Conservation (phyloP, 192 early-diverging fungal species). For the Coemansia sp. region DNA sequence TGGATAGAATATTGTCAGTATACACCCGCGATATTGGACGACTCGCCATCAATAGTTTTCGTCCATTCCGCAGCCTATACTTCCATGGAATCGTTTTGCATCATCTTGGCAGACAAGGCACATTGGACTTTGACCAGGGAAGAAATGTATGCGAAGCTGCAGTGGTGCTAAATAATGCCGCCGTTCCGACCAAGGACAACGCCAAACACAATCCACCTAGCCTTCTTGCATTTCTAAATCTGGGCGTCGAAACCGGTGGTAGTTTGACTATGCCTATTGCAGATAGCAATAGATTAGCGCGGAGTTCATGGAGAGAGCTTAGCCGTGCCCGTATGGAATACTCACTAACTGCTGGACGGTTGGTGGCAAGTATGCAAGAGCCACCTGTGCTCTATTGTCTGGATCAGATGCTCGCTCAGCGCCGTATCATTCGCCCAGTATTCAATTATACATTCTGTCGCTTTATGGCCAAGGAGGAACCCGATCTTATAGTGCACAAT, state of each 20-base stretch:
- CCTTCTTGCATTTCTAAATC: conserved; percentile 27
- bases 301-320: conserved; percentile 7
- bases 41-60: conserved; percentile 31
- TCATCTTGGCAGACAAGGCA: conserved; percentile 18
- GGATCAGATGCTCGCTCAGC: conserved; percentile 6
- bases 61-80: conserved; percentile 40
- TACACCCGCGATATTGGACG: conserved; percentile 29
- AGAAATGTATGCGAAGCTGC: conserved; percentile 32
- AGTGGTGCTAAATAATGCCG: conserved; percentile 38
- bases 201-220: conserved; percentile 5
- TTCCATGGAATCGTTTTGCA: conserved; percentile 29
- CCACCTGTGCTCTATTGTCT: conserved; percentile 13
- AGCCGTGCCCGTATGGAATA: conserved; percentile 20
- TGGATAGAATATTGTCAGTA: conserved; percentile 22
- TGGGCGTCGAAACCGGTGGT: conserved; percentile 10
- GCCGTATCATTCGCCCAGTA: conserved; percentile 38
- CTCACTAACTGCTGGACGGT: conserved; percentile 23
- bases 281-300: neutral
- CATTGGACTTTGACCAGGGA: conserved; percentile 9
- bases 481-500: conserved; percentile 14
- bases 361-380: conserved; percentile 24
- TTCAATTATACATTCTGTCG: conserved; percentile 30
- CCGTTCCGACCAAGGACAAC: neutral
- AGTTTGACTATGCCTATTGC: conserved; percentile 12
- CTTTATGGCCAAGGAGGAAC: conserved; percentile 6